A percentile compares a stretch with the other conserved stretches of the same genome.
Evolutionary conservation across 352 stramenopile genomes (phyloP).

Genomic region (Phytophthora colocasiae): DNA sequence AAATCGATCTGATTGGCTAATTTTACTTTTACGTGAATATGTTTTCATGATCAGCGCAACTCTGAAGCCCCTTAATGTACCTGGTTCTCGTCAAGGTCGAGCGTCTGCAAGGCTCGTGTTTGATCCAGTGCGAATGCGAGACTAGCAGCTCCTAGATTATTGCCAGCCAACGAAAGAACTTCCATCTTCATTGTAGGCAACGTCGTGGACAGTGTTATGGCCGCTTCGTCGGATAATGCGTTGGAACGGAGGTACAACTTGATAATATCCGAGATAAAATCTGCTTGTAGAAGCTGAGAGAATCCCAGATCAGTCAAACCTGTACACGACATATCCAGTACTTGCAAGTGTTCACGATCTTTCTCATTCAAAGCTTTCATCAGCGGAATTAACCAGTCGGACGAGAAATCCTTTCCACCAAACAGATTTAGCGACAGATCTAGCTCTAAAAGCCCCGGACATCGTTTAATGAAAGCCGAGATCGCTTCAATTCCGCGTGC

Average conservation of each 20-base stretch:
- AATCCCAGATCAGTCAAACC: slow-evolving; percentile 38
- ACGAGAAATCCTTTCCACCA: not conserved
- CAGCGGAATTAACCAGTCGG: slow-evolving; percentile 2
- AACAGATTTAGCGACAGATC: slow-evolving; percentile 66
- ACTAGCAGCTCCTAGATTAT: slow-evolving; percentile 44
- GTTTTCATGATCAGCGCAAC: no score
- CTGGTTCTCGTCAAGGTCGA: slow-evolving; percentile 63
- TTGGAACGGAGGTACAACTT: slow-evolving; percentile 61
- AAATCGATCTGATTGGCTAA: no score
- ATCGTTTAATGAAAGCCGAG: slow-evolving; percentile 35
- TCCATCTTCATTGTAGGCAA: slow-evolving; percentile 34
- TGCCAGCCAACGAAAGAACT: slow-evolving; percentile 54
- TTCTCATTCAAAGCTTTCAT: slow-evolving; percentile 15
- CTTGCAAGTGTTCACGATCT: slow-evolving; percentile 16
- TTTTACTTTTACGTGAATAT: no score
- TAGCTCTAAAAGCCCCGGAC: slow-evolving; percentile 37
- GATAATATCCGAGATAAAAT: slow-evolving; percentile 25
- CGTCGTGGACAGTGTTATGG: slow-evolving; percentile 21
- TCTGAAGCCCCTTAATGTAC: no score
- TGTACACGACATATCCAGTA: slow-evolving; percentile 60
- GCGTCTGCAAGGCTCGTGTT: slow-evolving; percentile 38
- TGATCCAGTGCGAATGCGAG: slow-evolving; percentile 59
- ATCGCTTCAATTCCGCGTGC: slow-evolving; percentile 27
- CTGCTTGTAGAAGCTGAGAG: slow-evolving; percentile 18
- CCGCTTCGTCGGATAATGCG: slow-evolving; percentile 39